These are phyloP conservation scores for Cenococcum geophilum DNA, from an alignment of 495 filamentous ascomycete genomes.

Conservation along the genomic window DNA sequence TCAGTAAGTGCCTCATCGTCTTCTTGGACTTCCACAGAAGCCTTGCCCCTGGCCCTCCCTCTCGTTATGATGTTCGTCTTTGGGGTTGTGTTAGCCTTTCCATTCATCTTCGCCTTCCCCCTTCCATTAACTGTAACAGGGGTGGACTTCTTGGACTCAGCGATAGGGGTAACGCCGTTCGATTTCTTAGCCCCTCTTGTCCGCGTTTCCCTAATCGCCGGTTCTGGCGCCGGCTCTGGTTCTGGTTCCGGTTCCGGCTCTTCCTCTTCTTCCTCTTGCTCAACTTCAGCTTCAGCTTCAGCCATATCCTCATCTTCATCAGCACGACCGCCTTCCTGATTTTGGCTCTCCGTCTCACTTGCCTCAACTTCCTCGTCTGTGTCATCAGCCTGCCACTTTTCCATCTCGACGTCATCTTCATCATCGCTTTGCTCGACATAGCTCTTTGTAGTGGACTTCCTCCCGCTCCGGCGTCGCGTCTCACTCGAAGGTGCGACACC, in stretches of 20 bases:
- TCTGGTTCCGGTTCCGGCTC: constrained; percentile 4
- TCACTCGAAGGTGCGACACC: constrained; percentile 33
- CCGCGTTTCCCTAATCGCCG: background rate
- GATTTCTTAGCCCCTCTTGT: constrained; percentile 1
- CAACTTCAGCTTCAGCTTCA: constrained; percentile 12
- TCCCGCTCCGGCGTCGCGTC: constrained; percentile 40
- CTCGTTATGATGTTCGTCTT: background rate
- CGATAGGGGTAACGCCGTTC: background rate
- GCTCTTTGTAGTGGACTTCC: constrained; percentile 39
- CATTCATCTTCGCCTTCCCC: constrained; percentile 5
- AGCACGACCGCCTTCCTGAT: background rate
- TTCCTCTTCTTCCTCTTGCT: constrained; percentile 10
- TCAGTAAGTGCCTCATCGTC: too few relatives aligned
- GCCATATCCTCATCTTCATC: constrained; percentile 14
- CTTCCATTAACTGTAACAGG: constrained; percentile 2
- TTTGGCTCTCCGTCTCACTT: constrained; percentile 19
- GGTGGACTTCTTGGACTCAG: background rate
- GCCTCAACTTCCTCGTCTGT: constrained; percentile 25
- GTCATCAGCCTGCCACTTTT: constrained; percentile 37
- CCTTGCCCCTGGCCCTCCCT: too few relatives aligned
- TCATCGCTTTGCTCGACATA: constrained; percentile 55
- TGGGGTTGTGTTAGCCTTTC: background rate
- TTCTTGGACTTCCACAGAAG: too few relatives aligned
- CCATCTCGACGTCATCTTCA: constrained; percentile 54
- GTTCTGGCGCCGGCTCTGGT: too few relatives aligned